A percentile compares a stretch with the other conserved stretches of the same genome.
Evolutionary conservation across 73 alveolate species (phyloP).

Genomic region (Effrenium voratum): DNA sequence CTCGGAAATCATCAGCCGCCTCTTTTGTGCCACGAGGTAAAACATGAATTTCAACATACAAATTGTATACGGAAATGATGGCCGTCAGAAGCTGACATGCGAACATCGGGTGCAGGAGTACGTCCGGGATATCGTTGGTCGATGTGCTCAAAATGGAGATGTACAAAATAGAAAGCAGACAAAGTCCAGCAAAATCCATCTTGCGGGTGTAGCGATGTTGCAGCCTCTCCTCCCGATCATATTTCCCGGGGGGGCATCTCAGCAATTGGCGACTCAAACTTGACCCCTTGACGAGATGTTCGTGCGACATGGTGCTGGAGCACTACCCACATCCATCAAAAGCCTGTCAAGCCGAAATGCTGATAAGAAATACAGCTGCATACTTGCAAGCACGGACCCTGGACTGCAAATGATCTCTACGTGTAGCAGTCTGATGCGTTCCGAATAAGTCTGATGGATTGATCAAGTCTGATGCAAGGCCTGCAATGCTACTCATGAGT

Average conservation of each 20-base stretch:
- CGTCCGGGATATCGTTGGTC: neutral
- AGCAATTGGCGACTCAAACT: conserved; percentile 36
- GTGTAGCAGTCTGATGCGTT: too few relatives aligned
- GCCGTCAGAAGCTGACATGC: neutral
- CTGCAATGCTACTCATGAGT: too few relatives aligned
- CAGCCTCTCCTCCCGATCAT: conserved; percentile 8
- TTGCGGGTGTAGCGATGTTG: conserved; percentile 40
- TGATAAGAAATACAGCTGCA: too few relatives aligned
- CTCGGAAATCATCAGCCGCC: conserved; percentile 69
- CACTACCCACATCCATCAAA: too few relatives aligned
- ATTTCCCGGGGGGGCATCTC: conserved; percentile 43
- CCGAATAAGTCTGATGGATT: too few relatives aligned
- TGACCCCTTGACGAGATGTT: too few relatives aligned
- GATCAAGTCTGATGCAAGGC: too few relatives aligned
- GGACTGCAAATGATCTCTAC: too few relatives aligned
- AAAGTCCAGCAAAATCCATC: conserved; percentile 32
- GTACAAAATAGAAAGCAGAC: neutral
- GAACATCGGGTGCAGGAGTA: neutral
- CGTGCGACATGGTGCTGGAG: too few relatives aligned
- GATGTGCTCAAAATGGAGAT: neutral
- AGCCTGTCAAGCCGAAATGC: too few relatives aligned
- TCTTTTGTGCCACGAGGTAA: conserved; percentile 80
- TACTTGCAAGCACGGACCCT: too few relatives aligned
- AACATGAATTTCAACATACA: conserved; percentile 37
- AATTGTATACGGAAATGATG: conserved; percentile 33